Evolutionary conservation across 2,329 filamentous ascomycete genomes (phyloP), one percentile per base, ranked within the genome.

Genomic region (Sarocladiaceae sp.): DNA sequence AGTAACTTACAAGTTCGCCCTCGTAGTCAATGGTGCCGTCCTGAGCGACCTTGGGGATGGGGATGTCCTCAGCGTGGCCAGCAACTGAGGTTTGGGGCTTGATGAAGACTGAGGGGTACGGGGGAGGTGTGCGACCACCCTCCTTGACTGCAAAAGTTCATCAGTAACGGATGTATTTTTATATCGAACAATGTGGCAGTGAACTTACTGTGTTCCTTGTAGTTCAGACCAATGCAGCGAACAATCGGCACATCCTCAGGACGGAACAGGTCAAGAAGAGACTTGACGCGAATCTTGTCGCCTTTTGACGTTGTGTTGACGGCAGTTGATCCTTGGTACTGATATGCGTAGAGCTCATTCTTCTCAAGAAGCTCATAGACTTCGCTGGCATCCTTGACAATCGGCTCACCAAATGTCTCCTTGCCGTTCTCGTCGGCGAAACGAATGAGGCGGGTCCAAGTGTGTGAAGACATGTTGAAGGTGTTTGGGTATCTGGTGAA

Each of bases 101-200:
- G 58, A 78, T 78, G 62, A 80, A 80, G 23, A 78, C 67, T 12
- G 71, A 71, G 2, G 72, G 74, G 53, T 68, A 75, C 1, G 76
- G 74, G 0, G 77, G 77, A 0, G 76, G 74, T 13, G 70, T 77
- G 40, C 76, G 70, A 4, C 76, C 75, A 15, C 74, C 75, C 64
- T 80, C 77, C 54, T 74, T 67, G 58, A 80, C 77, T 42, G 37
- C 5, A 42, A 25, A 48, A 31, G 8, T n/a, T 20, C 10, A n/a
- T 4, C 7, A 13, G 25, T 15, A 28, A 23, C 25, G 20, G 6
- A 26, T 15, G 15, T 12, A 20, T 26, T 47, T 12, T 25, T 17
- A 26, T n/a, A 17, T 20, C 22, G 22, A 22, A 11, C 23, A 11
- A 2, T 20, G 17, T 28, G 10, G 36, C 17, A 15, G n/a, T 17